Conservation (phyloP, 352 stramenopile species). For the Pythium myriotylum region DNA sequence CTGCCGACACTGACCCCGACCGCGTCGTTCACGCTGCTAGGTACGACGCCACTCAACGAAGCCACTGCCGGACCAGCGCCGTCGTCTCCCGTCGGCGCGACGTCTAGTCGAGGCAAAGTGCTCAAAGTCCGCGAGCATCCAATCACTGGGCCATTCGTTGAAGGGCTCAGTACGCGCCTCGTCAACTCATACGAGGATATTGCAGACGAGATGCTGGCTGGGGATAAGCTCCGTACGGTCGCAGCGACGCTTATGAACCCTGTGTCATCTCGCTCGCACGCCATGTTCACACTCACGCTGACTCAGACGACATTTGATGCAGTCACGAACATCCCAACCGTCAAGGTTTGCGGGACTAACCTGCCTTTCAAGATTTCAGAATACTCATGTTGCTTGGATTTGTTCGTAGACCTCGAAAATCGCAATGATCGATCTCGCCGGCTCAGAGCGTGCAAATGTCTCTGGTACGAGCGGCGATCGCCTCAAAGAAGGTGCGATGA, state of each 20-base stretch:
- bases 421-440: conserved; percentile 84
- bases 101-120: conserved; percentile 22
- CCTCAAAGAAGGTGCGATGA: conserved; percentile 91
- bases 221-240: conserved; percentile 95
- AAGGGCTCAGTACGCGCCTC: conserved; percentile 65
- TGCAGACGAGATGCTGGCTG: conserved; percentile 73
- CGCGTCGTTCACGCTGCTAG: conserved; percentile 31
- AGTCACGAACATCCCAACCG: conserved; percentile 52
- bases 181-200: conserved; percentile 86
- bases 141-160: conserved; percentile 82
- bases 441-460: conserved; percentile 78
- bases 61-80: conserved; percentile 5
- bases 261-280: conserved; percentile 94
- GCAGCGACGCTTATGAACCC: conserved; percentile 97
- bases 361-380: neutral
- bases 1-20: conserved; percentile 12
- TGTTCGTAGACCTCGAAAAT: conserved; percentile 75
- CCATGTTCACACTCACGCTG: conserved; percentile 96
- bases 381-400: neutral
- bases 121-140: conserved; percentile 85
- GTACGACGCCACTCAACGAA: conserved; percentile 19
- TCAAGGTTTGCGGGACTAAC: conserved; percentile 51
- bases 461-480: conserved; percentile 85
- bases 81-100: conserved; percentile 3
- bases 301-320: conserved; percentile 77